Percentiles rank a stretch among this genome's conserved stretches.
These are phyloP conservation scores for Hymenoscyphus linearis DNA, from an alignment of 2,329 filamentous ascomycete genomes.

Conservation along the genomic window DNA sequence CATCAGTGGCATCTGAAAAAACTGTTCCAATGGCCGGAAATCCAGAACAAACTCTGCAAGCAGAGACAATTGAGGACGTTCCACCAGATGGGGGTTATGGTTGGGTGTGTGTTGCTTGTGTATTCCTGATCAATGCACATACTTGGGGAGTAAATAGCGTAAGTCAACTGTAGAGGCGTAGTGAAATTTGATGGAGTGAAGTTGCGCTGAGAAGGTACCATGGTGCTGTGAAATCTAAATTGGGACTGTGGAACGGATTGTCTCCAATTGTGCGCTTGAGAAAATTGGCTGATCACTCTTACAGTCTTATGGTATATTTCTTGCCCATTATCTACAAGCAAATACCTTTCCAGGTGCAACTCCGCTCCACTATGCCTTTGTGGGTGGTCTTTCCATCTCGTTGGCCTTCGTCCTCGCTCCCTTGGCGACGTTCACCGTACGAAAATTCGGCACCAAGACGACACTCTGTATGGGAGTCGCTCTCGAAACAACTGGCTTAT, in stretches of 20 bases:
- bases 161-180: conserved; percentile 7
- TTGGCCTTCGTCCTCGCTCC: conserved; percentile 64
- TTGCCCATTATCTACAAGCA: conserved; percentile 67
- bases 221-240: not conserved
- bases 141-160: conserved; percentile 40
- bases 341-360: conserved; percentile 59
- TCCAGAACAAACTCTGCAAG: conserved; percentile 7
- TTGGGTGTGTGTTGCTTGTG: conserved; percentile 47
- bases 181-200: not conserved
- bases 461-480: conserved; percentile 61
- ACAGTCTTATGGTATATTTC: conserved; percentile 65
- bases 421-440: conserved; percentile 40
- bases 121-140: conserved; percentile 40
- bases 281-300: not conserved
- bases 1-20: conserved; percentile 16
- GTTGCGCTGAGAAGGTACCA: not conserved
- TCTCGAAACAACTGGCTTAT: conserved; percentile 58
- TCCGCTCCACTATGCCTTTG: conserved; percentile 66
- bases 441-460: conserved; percentile 56
- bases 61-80: conserved; percentile 32
- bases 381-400: conserved; percentile 66
- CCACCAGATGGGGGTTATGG: conserved; percentile 53
- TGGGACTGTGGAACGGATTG: not conserved
- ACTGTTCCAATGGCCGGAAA: conserved; percentile 2
- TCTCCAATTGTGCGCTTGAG: not conserved